These are phyloP conservation scores for Heterobasidion occidentale DNA, from an alignment of 1,284 basidiomycete genomes.

Conservation along the genomic window DNA sequence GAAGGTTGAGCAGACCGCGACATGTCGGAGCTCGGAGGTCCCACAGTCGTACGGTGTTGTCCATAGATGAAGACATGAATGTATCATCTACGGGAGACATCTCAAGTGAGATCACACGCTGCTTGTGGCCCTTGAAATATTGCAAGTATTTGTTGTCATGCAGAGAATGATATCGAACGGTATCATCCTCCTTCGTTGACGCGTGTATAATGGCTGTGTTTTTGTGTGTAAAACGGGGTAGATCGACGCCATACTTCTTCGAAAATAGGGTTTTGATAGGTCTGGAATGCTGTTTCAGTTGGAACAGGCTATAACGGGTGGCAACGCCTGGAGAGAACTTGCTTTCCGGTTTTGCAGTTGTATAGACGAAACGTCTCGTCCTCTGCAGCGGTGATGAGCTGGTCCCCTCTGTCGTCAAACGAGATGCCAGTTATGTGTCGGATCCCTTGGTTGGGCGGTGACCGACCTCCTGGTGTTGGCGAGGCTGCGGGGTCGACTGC, in stretches of 20 bases:
- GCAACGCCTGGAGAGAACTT: conserved; percentile 36
- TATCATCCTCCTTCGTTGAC: conserved; percentile 93
- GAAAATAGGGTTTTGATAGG: conserved; percentile 77
- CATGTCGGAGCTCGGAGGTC: conserved; percentile 80
- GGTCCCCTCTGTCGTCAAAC: conserved; percentile 89
- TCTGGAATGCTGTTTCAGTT: conserved; percentile 31
- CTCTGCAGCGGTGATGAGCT: conserved; percentile 82
- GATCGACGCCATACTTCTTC: conserved; percentile 94
- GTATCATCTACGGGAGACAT: conserved; percentile 92
- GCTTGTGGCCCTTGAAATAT: conserved; percentile 94
- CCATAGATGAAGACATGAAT: conserved; percentile 90
- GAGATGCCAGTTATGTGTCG: conserved; percentile 80
- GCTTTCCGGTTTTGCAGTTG: conserved; percentile 86
- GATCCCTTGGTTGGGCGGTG: conserved; percentile 28
- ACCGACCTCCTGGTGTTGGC: conserved; percentile 35
- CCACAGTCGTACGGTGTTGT: conserved; percentile 96
- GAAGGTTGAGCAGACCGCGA: conserved; percentile 64
- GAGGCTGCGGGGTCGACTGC: conserved; percentile 59
- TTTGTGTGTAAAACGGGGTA: conserved; percentile 92
- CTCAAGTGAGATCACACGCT: conserved; percentile 82
- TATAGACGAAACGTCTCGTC: conserved; percentile 92
- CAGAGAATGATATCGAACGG: conserved; percentile 89
- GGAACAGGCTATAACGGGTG: conserved; percentile 15
- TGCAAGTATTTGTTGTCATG: conserved; percentile 95
- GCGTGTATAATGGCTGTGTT: conserved; percentile 82